Evolutionary conservation across 2,329 filamentous ascomycete species (phyloP).

Genomic region (Rosellinia necatrix): DNA sequence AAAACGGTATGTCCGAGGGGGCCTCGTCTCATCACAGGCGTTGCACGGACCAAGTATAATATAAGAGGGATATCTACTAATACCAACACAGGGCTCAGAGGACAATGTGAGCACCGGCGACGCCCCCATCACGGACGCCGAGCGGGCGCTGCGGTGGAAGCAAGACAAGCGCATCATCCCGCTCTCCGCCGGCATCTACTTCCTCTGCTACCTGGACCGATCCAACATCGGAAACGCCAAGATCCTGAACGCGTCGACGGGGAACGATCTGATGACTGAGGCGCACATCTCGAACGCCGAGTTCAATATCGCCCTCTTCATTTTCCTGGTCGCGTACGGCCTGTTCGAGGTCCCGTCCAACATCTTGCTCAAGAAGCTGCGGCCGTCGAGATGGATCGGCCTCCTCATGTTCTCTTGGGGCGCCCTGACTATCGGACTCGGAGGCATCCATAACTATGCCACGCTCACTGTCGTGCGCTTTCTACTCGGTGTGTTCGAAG

Average conservation of each 20-base stretch:
- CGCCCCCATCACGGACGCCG: constrained; percentile 37
- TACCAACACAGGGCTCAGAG: constrained; percentile 21
- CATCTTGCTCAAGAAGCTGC: constrained; percentile 66
- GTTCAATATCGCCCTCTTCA: constrained; percentile 45
- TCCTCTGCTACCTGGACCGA: constrained; percentile 60
- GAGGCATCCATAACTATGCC: constrained; percentile 64
- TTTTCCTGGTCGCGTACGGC: constrained; percentile 42
- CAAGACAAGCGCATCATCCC: constrained; percentile 60
- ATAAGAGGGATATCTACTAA: constrained; percentile 12
- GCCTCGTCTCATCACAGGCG: not conserved
- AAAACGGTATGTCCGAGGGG: constrained; percentile 1
- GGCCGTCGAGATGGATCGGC: constrained; percentile 66
- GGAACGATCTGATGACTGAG: constrained; percentile 43
- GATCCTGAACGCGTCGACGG: constrained; percentile 43
- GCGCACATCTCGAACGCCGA: constrained; percentile 37
- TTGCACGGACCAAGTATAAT: not conserved
- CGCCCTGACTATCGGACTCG: constrained; percentile 68
- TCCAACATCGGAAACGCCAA: constrained; percentile 55
- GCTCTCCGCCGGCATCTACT: constrained; percentile 56
- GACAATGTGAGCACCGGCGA: constrained; percentile 11
- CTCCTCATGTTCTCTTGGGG: constrained; percentile 73
- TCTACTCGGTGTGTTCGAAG: constrained; percentile 71
- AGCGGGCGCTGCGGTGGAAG: constrained; percentile 43
- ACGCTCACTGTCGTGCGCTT: constrained; percentile 69
- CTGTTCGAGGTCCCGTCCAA: constrained; percentile 69